Evolutionary conservation across 163 green algal species (phyloP).

Genomic region (Volvox carteri): DNA sequence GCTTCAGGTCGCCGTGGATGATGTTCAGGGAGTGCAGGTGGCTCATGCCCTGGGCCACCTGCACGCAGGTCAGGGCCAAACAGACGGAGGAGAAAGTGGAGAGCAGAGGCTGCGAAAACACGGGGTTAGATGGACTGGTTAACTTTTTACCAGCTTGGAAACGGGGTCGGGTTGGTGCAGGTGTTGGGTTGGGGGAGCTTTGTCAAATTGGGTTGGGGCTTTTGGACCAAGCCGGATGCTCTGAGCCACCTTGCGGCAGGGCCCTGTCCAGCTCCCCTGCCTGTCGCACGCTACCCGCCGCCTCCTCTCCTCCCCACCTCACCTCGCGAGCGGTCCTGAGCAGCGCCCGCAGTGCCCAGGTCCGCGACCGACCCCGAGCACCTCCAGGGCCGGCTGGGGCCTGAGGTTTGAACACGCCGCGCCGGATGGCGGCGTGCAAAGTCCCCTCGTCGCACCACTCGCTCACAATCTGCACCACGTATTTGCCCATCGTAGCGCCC

Average conservation of each 20-base stretch:
- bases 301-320: background rate
- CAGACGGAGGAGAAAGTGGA: background rate
- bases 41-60: slow-evolving; percentile 76
- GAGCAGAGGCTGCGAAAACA: too few relatives aligned
- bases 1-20: slow-evolving; percentile 78
- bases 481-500: slow-evolving; percentile 42
- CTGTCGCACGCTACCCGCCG: too few relatives aligned
- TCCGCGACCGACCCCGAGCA: background rate
- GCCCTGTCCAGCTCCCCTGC: too few relatives aligned
- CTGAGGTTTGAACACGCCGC: slow-evolving; percentile 21
- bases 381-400: background rate
- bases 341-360: slow-evolving; percentile 63
- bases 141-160: too few relatives aligned
- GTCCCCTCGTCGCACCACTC: slow-evolving; percentile 78
- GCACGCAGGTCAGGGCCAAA: background rate
- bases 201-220: too few relatives aligned
- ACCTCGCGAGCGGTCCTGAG: slow-evolving; percentile 77
- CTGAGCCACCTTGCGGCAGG: too few relatives aligned
- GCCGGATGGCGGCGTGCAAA: slow-evolving; percentile 65
- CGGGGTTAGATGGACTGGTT: too few relatives aligned
- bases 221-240: too few relatives aligned
- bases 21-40: slow-evolving; percentile 80
- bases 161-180: too few relatives aligned
- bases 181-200: too few relatives aligned
- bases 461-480: slow-evolving; percentile 49